Evolutionary conservation across 768 basidiomycete species (phyloP), one percentile per base, ranked within the genome.

Genomic region (Termitomyces sp.): DNA sequence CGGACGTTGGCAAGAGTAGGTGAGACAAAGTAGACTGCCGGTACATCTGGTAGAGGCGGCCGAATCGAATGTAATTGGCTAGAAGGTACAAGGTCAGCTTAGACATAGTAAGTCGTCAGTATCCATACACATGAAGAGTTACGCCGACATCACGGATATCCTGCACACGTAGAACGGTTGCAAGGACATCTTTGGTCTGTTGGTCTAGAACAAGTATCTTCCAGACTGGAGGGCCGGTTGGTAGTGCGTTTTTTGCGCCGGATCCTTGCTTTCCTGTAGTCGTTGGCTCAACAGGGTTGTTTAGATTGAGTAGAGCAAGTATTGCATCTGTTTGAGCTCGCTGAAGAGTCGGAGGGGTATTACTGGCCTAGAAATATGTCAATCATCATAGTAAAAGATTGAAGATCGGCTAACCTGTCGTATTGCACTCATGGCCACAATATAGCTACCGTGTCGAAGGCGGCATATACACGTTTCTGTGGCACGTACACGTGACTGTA

Each of bases 111-210:
- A 33, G 40, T 66, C 20, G 49, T n/a, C 46, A 44, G 24, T 60
- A 52, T 64, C 18, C 93, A 68, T 79, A 98, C 96, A 98, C 94
- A 77, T 99, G 97, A 61, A 99, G 81, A 9, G 97, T 99, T 45
- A 99, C 95, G 36, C 97, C 97, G 53, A 93, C 92, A 69, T 98
- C 96, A 59, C 97, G 84, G 63, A 99, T 81, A 76, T 98, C 97
- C 74, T 98, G 96, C 7, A 99, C 97, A 57, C 96, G 87, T 65
- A 99, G 77, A 20, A 94, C 91, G 1, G 96, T 98, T 16, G 97
- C 97, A 40, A 99, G 81, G 22, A 98, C 89, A 72, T 98, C 97
- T 73, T 98, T 97, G 24, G 94, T 96, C 67, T 90, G 84, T 69
- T 97, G 94, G 74, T 99, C 97, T 58, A 99, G 79, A 1, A 99